A percentile compares a stretch with the other conserved stretches of the same genome.
Conservation (phyloP, 495 filamentous ascomycete species). For the Mytilinidion resinicola region DNA sequence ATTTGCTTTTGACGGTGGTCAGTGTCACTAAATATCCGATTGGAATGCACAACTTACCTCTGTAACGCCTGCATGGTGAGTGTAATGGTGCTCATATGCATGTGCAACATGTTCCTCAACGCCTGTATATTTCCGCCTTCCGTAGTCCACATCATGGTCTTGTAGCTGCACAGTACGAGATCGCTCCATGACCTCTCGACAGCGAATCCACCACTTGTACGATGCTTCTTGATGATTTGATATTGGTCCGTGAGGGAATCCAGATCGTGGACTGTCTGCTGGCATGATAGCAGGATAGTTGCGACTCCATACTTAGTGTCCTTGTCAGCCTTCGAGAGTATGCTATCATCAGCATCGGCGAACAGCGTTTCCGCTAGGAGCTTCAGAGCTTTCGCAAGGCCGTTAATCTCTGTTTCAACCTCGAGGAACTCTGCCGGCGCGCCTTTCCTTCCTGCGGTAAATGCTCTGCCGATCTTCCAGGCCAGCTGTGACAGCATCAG, state of each 20-base stretch:
- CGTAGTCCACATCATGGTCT: constrained; percentile 38
- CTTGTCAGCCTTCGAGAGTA: constrained; percentile 30
- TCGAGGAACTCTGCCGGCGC: constrained; percentile 39
- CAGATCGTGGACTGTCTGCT: constrained; percentile 33
- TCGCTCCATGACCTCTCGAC: constrained; percentile 36
- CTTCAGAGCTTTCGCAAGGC: constrained; percentile 35
- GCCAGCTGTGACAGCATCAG: constrained; percentile 39
- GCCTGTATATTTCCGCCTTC: constrained; percentile 35
- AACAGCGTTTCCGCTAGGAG: constrained; percentile 36
- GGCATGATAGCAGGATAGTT: constrained; percentile 31
- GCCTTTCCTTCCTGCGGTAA: constrained; percentile 36
- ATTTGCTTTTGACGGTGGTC: constrained; percentile 23
- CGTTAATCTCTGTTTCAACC: constrained; percentile 37
- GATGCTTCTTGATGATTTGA: constrained; percentile 34
- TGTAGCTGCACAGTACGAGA: constrained; percentile 32
- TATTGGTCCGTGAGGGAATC: constrained; percentile 38
- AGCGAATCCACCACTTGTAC: constrained; percentile 30
- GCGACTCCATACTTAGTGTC: constrained; percentile 30
- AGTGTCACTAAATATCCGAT: not conserved
- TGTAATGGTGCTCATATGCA: constrained; percentile 35
- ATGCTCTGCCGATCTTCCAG: constrained; percentile 39
- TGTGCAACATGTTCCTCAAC: constrained; percentile 33
- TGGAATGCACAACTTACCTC: constrained; percentile 21
- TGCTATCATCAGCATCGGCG: constrained; percentile 30
- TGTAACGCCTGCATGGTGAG: constrained; percentile 36